Base-by-base conservation (phyloP, 2,329 filamentous ascomycete species). In the Cytospora schulzeri region DNA sequence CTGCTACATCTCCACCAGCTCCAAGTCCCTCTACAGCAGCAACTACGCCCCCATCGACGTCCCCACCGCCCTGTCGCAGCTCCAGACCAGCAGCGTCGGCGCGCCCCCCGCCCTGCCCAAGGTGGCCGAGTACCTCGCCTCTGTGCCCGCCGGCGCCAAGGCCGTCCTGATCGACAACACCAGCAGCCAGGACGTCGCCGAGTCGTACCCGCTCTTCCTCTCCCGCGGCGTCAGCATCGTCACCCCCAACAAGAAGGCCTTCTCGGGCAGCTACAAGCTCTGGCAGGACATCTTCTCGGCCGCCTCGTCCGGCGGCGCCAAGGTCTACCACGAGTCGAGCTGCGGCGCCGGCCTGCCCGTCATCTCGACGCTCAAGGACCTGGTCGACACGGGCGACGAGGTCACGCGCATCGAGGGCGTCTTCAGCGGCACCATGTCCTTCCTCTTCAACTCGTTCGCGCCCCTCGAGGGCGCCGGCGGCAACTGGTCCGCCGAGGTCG, bases 231-330 rank as follows among this genome's bases (percentile, higher is more conserved):
- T 99, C 76, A 94, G 88, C 77, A 88, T 99, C 71, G 92, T 98
- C 31, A 99, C 95, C 0, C 93, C 95, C 52, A 99, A 98, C 84
- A 99, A 99, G 83, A 99, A 99, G 80, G 94, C 91, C 17, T 99
- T 99, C 79, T 96, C 92, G 0, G 88, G 91, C 64, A 88, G 86
- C 54, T 88, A 91, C 72, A 82, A 87, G 70, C 81, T 97, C 63
- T 99, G 94, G 93, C 85, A 91, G 73, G 87, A 91, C 68, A 97
- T 99, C 74, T 96, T 96, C 77, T 79, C 81, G 3, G 85, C 91
- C 1, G 89, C 93, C 1, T 82, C 85, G 56, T 82, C 84, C 33
- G 86, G 85, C 1, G 90, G 90, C 52, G 91, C 93, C 52, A 91
- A 92, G 74, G 84, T 98, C 66, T 98, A 95, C 83, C 95, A 99